Evolutionary conservation across 2,329 filamentous ascomycete species (phyloP), one percentile per base, ranked within the genome.

Genomic region (Metarhizium sp.): DNA sequence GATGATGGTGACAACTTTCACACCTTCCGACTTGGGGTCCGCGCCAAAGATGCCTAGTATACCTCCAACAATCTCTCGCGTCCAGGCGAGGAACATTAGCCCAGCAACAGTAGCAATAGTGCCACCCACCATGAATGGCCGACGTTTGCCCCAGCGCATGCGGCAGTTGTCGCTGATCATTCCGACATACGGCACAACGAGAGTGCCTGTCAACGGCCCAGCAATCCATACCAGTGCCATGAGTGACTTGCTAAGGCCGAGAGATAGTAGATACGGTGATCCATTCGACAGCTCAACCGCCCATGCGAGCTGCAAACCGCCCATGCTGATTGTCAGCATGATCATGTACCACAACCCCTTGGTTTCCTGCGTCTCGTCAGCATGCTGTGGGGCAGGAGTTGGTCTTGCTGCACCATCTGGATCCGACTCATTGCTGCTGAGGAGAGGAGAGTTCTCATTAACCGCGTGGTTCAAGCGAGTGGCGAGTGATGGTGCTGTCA

Each of bases 261-360:
- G 80, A 1, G 88, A 91, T 45, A 92, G 75, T 45, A 94, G 75
- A 66, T 88, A 94, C 6, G 89, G 88, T 53, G 92, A 96, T 63
- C 92, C 92, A 74, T 95, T 92, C 54, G 91, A 95, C 46, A 96
- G 78, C 71, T 97, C 92, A 46, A 96, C 91, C 1, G 92, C 92
- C 92, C 92, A 97, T 32, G 92, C 91, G 62, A 97, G 88, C 73
- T 97, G 92, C 59, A 97, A 76, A 29, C 90, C 92, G 58, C 90
- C 90, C 62, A 96, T 88, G 66, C 88, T 85, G 59, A 96, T 77
- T 6, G 92, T 96, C 70, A 97, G 75, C 59, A 96, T 75, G 61
- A 95, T 81, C 63, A 97, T 77, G 70, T 95, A 95, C 84, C 86
- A 90, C 49, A 85, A 75, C 69, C 88, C 92, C 77, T 92, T 95